phyloP scores from a whole-genome alignment of 495 filamentous ascomycete species.

The Chaetomium cochliodes region DNA sequence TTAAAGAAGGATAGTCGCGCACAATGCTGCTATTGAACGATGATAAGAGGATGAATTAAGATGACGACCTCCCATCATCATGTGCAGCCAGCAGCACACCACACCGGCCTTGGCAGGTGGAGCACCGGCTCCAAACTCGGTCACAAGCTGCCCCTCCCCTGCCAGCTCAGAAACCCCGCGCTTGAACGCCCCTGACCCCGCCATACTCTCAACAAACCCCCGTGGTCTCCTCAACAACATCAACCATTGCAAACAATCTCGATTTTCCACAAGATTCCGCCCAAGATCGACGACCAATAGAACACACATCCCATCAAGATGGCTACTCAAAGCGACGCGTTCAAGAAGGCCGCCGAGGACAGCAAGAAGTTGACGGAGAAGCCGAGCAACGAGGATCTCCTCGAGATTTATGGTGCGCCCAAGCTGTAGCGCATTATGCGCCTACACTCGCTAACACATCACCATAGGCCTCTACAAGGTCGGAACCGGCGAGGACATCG shows the following conservation, averaged over 20 bases:
- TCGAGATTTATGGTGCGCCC: constrained; percentile 50
- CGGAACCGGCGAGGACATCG: constrained; percentile 49
- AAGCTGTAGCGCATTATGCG: neutral
- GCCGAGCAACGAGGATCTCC: constrained; percentile 57
- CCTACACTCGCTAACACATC: neutral
- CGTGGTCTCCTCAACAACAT: constrained; percentile 19
- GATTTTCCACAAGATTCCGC: neutral
- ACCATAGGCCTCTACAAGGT: constrained; percentile 53
- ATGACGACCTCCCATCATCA: neutral
- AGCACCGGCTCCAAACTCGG: constrained; percentile 15
- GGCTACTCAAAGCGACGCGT: constrained; percentile 50
- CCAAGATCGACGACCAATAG: constrained; percentile 30
- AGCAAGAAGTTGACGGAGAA: constrained; percentile 62
- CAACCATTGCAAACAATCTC: neutral
- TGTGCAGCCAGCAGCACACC: neutral
- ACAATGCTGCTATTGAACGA: too few species aligned
- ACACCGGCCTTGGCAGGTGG: neutral
- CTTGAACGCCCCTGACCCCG: constrained; percentile 8
- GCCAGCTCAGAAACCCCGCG: constrained; percentile 18
- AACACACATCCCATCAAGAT: constrained; percentile 33
- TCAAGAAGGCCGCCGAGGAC: constrained; percentile 62
- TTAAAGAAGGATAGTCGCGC: too few species aligned
- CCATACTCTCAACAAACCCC: constrained; percentile 23
- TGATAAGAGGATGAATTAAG: too few species aligned
- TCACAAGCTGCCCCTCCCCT: constrained; percentile 14